phyloP scores from a whole-genome alignment of 73 alveolate species.

The Effrenium voratum region DNA sequence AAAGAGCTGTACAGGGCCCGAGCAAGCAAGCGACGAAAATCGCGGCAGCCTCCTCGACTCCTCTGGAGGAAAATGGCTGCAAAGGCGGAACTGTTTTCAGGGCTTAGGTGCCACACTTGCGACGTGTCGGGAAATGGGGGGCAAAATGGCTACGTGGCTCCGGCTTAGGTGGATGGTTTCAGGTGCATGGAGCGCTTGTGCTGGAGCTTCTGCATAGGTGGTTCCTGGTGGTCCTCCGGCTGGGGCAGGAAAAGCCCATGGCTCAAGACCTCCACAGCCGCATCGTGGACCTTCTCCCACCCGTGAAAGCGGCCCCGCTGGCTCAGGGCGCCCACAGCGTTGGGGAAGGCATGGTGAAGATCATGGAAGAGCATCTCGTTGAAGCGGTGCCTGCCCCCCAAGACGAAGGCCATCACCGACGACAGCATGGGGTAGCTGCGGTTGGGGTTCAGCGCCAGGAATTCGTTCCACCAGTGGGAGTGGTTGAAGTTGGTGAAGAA shows the following conservation, averaged over 20 bases:
- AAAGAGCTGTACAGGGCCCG: too few relatives aligned
- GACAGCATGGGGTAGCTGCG: neutral
- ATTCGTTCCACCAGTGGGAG: neutral
- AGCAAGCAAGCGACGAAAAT: too few relatives aligned
- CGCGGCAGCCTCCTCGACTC: too few relatives aligned
- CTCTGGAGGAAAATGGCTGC: too few relatives aligned
- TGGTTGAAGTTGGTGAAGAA: neutral
- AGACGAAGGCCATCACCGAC: neutral
- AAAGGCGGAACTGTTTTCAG: too few relatives aligned
- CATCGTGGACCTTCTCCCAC: slow-evolving; percentile 40
- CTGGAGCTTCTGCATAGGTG: slow-evolving; percentile 34
- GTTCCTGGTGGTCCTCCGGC: neutral
- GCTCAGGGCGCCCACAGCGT: slow-evolving; percentile 43
- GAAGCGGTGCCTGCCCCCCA: slow-evolving; percentile 34
- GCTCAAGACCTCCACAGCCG: slow-evolving; percentile 29
- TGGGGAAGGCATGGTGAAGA: slow-evolving; percentile 54
- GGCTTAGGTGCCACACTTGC: too few relatives aligned
- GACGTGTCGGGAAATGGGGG: too few relatives aligned
- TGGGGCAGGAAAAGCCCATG: slow-evolving; percentile 13
- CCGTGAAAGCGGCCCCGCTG: slow-evolving; percentile 26
- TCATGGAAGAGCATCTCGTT: slow-evolving; percentile 74
- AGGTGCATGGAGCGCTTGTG: slow-evolving; percentile 23
- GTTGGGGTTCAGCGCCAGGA: neutral
- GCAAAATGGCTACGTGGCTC: too few relatives aligned
- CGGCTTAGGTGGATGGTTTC: too few relatives aligned